Percentiles rank a stretch among this genome's conserved stretches.
phyloP scores from a whole-genome alignment of 2,329 filamentous ascomycete species.

The Colletotrichum brevisporum region DNA sequence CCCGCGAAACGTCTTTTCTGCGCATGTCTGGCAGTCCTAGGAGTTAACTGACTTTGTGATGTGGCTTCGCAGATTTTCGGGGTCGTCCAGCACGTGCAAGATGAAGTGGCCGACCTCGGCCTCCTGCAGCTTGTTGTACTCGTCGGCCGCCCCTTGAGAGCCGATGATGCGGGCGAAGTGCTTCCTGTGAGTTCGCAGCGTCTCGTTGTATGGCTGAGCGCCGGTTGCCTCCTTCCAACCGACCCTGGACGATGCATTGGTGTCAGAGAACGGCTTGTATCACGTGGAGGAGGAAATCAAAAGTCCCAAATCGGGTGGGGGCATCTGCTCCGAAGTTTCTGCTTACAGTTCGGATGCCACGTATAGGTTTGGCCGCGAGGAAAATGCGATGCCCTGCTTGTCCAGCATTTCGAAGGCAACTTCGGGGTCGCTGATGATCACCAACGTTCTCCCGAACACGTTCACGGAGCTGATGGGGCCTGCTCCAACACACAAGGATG shows the following conservation, averaged over 20 bases:
- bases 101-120: conserved; percentile 60
- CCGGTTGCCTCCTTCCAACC: conserved; percentile 56
- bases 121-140: conserved; percentile 60
- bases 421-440: conserved; percentile 55
- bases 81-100: conserved; percentile 56
- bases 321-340: not conserved
- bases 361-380: conserved; percentile 50
- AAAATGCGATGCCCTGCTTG: conserved; percentile 48
- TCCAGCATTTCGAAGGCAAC: conserved; percentile 55
- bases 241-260: conserved; percentile 24
- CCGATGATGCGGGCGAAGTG: conserved; percentile 60
- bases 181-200: conserved; percentile 58
- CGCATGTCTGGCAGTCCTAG: not conserved
- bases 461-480: conserved; percentile 50
- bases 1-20: no score
- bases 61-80: conserved; percentile 55
- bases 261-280: not conserved
- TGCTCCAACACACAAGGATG: not conserved
- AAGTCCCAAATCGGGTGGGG: not conserved
- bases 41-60: conserved; percentile 54
- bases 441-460: conserved; percentile 54
- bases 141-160: conserved; percentile 52
- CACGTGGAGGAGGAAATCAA: not conserved
- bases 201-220: conserved; percentile 53
- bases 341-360: conserved; percentile 54